Evolutionary conservation across 352 stramenopile species (phyloP).

Genomic region (Thalassiosira ordinaria): DNA sequence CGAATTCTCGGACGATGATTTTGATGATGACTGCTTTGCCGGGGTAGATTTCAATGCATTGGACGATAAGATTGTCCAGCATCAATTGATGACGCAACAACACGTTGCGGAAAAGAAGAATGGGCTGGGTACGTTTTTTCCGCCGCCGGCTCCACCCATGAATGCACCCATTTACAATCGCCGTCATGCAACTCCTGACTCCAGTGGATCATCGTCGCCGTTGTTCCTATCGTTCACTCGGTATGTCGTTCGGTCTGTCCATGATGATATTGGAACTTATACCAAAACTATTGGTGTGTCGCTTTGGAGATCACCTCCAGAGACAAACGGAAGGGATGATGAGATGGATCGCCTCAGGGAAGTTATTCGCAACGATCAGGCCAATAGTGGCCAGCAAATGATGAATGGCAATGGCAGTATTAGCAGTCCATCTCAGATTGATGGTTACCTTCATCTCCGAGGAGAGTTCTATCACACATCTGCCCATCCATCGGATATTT

Average conservation of each 20-base stretch:
- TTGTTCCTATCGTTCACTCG: constrained; percentile 70
- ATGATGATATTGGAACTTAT: constrained; percentile 56
- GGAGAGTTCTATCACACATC: constrained; percentile 81
- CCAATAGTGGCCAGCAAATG: no score
- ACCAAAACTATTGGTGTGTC: constrained; percentile 66
- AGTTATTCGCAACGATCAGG: constrained; percentile 14
- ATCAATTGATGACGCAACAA: constrained; percentile 36
- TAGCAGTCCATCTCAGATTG: constrained; percentile 1
- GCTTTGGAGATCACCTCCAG: constrained; percentile 40
- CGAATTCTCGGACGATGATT: constrained; percentile 24
- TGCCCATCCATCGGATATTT: no score
- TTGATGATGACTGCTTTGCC: constrained; percentile 48
- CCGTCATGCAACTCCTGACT: not conserved
- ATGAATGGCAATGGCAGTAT: not conserved
- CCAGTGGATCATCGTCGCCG: constrained; percentile 5
- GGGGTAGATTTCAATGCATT: constrained; percentile 53
- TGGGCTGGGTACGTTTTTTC: no score
- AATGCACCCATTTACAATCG: constrained; percentile 48
- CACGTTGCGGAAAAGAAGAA: no score
- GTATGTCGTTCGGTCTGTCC: constrained; percentile 66
- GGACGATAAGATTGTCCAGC: constrained; percentile 37
- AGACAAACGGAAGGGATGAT: constrained; percentile 27
- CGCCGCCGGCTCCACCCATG: constrained; percentile 6
- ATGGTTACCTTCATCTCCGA: constrained; percentile 62
- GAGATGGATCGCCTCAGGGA: constrained; percentile 33